Evolutionary conservation across 768 basidiomycete species (phyloP), one percentile per base, ranked within the genome.

Genomic region (Pulveroboletus sp.): DNA sequence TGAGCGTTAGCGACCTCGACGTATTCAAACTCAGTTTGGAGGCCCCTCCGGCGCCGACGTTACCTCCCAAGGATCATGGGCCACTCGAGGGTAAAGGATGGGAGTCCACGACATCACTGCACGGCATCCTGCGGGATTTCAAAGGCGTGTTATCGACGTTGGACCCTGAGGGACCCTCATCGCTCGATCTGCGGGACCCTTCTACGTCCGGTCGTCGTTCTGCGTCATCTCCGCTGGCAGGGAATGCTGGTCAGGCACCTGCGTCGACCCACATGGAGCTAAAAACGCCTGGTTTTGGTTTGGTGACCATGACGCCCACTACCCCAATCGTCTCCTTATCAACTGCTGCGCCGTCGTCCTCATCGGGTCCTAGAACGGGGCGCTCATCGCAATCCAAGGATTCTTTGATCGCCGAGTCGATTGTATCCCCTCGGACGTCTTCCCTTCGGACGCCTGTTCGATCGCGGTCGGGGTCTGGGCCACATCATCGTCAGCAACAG

Each of bases 1-100:
- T 83, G 78, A 89, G 87, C 56, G 79, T 86, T 44, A 78, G 84
- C 43, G 81, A 86, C 60, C 75, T 76, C 7, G 85, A 86, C 32
- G 57, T 78, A 42, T 76, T 79, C 63, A 76, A 75, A 53, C 63
- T 70, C 3, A 64, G 72, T 50, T 47, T 69, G 2, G 62, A 72
- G 39, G 56, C 73, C 19, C 64, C 73, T 30, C 59, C 74, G 6
- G 54, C 68, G 14, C 68, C 70, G 41, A 67, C 70, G 6, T 71
- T 75, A 22, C 56, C 70, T 34, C 63, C 73, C 42, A 68, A 64
- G 50, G 61, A 63, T 60, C 41, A 41, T 24, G 45, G 44, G 36
- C 40, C 56, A 14, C 52, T 57, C 22, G 67, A 63, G 11, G 56
- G 61, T 6, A 55, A 55, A 6, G 68, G 67, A 22, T 78, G 75